phyloP scores from a whole-genome alignment of 306 rosid species.

The Fragaria vesca region DNA sequence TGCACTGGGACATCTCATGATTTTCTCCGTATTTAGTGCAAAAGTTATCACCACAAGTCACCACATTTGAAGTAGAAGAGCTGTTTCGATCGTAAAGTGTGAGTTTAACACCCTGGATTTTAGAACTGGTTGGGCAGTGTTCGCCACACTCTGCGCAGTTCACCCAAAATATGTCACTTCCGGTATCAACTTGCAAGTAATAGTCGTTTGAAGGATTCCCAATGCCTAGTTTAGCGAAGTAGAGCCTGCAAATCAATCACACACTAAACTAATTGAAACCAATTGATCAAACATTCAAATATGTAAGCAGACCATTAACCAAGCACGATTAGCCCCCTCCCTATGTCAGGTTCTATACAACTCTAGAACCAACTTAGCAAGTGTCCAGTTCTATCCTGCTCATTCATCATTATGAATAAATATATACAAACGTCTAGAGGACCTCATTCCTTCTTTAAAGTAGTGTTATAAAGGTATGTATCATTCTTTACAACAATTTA shows the following conservation, averaged over 20 bases:
- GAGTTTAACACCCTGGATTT: constrained; percentile 72
- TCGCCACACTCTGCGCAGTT: constrained; percentile 62
- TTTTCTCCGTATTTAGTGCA: constrained; percentile 35
- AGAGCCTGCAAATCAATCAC: constrained; percentile 48
- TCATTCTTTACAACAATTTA: too few relatives aligned
- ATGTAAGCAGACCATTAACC: too few relatives aligned
- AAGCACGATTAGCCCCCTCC: too few relatives aligned
- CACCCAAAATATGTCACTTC: constrained; percentile 92
- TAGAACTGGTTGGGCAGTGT: constrained; percentile 65
- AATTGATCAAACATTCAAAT: not conserved
- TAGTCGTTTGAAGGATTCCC: constrained; percentile 75
- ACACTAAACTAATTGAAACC: not conserved
- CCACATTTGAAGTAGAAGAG: constrained; percentile 51
- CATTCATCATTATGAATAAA: not conserved
- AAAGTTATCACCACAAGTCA: constrained; percentile 60
- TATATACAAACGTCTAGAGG: not conserved
- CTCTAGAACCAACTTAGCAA: too few relatives aligned
- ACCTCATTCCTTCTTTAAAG: not conserved
- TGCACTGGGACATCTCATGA: constrained; percentile 38
- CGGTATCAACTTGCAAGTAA: constrained; percentile 92
- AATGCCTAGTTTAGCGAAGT: constrained; percentile 67
- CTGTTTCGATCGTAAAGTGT: constrained; percentile 50
- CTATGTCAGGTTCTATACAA: too few relatives aligned
- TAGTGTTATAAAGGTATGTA: too few relatives aligned
- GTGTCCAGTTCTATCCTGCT: too few relatives aligned